Base-by-base conservation (phyloP, 306 rosid genomes). In the Corylus avellana region DNA sequence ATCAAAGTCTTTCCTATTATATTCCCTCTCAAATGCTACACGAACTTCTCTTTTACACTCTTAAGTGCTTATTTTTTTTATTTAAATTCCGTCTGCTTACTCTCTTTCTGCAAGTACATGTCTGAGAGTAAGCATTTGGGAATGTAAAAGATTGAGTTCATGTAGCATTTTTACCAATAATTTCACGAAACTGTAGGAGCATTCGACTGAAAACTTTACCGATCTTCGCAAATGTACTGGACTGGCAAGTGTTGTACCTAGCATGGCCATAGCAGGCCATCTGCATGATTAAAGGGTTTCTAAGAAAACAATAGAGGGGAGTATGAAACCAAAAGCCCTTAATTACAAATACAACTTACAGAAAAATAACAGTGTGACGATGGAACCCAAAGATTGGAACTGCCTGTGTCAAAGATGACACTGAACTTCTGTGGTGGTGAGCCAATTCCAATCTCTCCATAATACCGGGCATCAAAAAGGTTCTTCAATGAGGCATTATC, bases 361-460 rank as follows among this genome's bases (percentile, higher is more conserved):
- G 69, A 57, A 74, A 13, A 20, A 46, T 58, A 22, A 44, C 55
- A 22, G 12, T 22, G 4, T 75, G 78, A 44, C 12, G 70, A 22
- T 46, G 78, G 64, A 25, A 59, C 56, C 70, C 78, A 58, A 25
- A 75, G 70, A 54, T 75, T 75, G 54, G 78, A 75, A 59, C 57
- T 75, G 42, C 56, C 56, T 7, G 78, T 58, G 20, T 75, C 70
- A 46, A 75, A 75, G 35, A 75, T 75, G 70, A 75, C 70, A 75
- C 32, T 75, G 70, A 58, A 75, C 44, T 58, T 75, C 32, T 44
- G 70, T 75, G 70, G 39, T 5, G 78, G 78, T 57, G 78, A 75
- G 12, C 78, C 78, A 58, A 75, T 44, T 75, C 42, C 70, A 75
- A 44, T 75, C n/a, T 75, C 70, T 13, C 70, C 78, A 75, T 5